phyloP scores from a whole-genome alignment of 2,329 filamentous ascomycete genomes.

The Metarhizium guizhouense region DNA sequence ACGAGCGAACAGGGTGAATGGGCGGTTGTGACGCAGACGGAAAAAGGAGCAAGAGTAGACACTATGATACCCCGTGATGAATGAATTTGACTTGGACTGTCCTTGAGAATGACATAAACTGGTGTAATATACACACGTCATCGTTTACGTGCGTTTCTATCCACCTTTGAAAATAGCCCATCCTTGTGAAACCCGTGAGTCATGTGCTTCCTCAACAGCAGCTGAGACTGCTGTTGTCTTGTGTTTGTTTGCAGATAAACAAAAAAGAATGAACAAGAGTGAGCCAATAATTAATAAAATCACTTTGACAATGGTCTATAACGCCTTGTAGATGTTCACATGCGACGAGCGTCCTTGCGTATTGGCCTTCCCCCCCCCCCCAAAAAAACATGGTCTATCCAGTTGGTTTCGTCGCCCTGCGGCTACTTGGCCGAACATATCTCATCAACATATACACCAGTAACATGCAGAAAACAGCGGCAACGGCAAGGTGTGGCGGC shows the following conservation, averaged over 20 bases:
- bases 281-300: not conserved
- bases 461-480: conserved; percentile 26
- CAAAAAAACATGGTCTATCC: conserved; percentile 15
- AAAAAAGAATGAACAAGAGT: not conserved
- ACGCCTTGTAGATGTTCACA: conserved; percentile 20
- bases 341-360: not conserved
- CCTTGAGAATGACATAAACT: no score
- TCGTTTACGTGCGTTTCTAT: conserved; percentile 1
- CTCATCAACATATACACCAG: conserved; percentile 32
- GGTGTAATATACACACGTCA: not conserved
- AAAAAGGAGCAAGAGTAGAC: no score
- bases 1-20: no score
- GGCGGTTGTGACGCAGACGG: no score
- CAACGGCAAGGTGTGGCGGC: conserved; percentile 30
- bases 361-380: not conserved
- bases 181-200: not conserved
- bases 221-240: not conserved
- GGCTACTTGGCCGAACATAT: conserved; percentile 11
- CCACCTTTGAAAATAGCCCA: not conserved
- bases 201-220: not conserved
- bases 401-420: not conserved
- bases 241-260: not conserved
- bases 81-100: no score
- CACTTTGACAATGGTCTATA: conserved; percentile 8
- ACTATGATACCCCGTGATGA: no score